Evolutionary conservation across 192 early-diverging fungal species (phyloP).

Genomic region (Chytriomyces sp.): DNA sequence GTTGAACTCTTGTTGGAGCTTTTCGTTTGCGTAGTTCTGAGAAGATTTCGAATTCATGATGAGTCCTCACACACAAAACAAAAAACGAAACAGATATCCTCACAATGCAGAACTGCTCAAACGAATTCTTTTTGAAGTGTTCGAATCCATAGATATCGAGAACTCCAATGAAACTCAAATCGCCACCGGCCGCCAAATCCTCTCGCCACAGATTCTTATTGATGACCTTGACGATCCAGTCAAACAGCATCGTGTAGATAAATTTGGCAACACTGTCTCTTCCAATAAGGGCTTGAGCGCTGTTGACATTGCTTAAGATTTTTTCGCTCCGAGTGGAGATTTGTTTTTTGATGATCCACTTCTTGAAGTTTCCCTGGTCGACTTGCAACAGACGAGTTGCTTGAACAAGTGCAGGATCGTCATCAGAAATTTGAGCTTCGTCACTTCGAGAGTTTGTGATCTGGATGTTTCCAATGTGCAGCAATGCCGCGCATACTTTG

Average conservation of each 20-base stretch:
- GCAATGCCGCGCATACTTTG: slow-evolving; percentile 86
- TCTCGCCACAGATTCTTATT: slow-evolving; percentile 74
- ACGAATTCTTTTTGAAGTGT: slow-evolving; percentile 99
- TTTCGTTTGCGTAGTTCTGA: slow-evolving; percentile 86
- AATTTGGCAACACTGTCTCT: slow-evolving; percentile 96
- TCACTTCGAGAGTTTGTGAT: slow-evolving; percentile 68
- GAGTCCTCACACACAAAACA: background rate
- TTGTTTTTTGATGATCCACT: slow-evolving; percentile 95
- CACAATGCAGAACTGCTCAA: slow-evolving; percentile 98
- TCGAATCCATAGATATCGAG: slow-evolving; percentile 99
- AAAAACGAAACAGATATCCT: background rate
- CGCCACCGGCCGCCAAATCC: slow-evolving; percentile 41
- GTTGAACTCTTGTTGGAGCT: slow-evolving; percentile 99
- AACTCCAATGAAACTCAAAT: slow-evolving; percentile 87
- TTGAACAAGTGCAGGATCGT: slow-evolving; percentile 72
- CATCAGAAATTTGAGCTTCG: slow-evolving; percentile 75
- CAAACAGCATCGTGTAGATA: slow-evolving; percentile 93
- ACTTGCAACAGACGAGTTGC: slow-evolving; percentile 80
- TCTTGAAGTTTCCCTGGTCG: slow-evolving; percentile 77
- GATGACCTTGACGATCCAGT: slow-evolving; percentile 94
- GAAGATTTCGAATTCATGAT: background rate
- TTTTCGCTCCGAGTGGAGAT: slow-evolving; percentile 90
- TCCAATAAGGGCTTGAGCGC: slow-evolving; percentile 75
- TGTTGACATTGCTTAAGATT: slow-evolving; percentile 79
- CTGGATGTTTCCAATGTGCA: slow-evolving; percentile 96